Base-by-base conservation (phyloP, 2,329 filamentous ascomycete genomes). In the Penicillium sp. region DNA sequence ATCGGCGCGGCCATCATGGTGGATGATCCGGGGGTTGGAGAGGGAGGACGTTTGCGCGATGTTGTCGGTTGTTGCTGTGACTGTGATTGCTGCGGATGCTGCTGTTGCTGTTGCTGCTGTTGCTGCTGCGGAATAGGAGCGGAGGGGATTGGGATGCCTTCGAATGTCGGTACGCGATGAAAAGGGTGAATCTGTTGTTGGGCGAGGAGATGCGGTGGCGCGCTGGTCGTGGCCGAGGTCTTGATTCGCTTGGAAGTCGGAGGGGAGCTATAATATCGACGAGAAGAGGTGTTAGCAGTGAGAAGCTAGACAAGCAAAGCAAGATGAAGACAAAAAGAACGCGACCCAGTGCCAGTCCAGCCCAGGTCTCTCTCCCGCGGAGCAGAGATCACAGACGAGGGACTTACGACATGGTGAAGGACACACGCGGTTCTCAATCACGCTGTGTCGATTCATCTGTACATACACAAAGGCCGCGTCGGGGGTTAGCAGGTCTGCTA, bases 41-140 rank as follows among this genome's bases (percentile, higher is more conserved):
- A 76, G 52, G 73, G 66, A 52, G 72, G 72, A 51, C 75, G 72
- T 68, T 78, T 78, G 52, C 75, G 73, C 30, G 75, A 70, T 56
- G 52, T 20, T 30, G 56, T 42, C 48, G 49, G 33, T 40, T 50
- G 52, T 48, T 75, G 77, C 46, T 60, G 56, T 1, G 32, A 40
- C 8, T 48, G 49, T 33, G 75, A 75, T 46, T 63, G 56, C n/a
- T 41, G 33, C 48, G 51, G 26, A 30, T 47, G 51, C 47, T 75
- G 77, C 45, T 59, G 56, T 1, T 62, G 56, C 39, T 61, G 58
- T n/a, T 37, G 39, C 10, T 34, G 43, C 24, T 46, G 48, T 36
- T 75, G 76, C 45, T 64, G 59, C 51, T 63, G 61, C 27, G 67
- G 60, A 45, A 66, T 61, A 32, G 68, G 68, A 47, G 68, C 57